Evolutionary conservation across 1,139 yeast species (phyloP), one percentile per base, ranked within the genome.

Genomic region (Kurtzmaniella quercitrusa): DNA sequence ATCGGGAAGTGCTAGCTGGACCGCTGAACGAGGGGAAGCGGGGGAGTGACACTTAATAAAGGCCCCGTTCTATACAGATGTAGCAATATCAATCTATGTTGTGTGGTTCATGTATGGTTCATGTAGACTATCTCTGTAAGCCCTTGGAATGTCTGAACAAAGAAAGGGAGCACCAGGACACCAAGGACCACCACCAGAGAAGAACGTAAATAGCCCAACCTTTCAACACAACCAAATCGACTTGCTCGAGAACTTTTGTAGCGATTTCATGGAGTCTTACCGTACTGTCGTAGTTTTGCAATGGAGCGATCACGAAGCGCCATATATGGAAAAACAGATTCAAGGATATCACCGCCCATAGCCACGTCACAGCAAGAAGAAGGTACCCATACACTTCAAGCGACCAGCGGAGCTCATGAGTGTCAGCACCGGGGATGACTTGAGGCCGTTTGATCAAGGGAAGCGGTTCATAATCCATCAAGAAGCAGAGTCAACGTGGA

Each of bases 1-100:
- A 59, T 81, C 90, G 34, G 98, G 97, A 0, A 72, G 79, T 3
- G 75, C 72, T 0, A 85, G 74, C 42, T 90, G 97, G 97, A 85
- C 85, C 1, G 59, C 64, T 16, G 53, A 73, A 1, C 71, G 98
- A 52, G 96, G 96, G 1, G 98, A 90, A 60, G 79, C 69, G 48
- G 95, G 95, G 3, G 46, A 46, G 23, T 58, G 42, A n/a, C n/a
- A n/a, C n/a, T n/a, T n/a, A n/a, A n/a, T n/a, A n/a, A n/a, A n/a
- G n/a, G n/a, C n/a, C n/a, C n/a, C n/a, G n/a, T n/a, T n/a, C n/a
- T n/a, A n/a, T n/a, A n/a, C n/a, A n/a, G 47, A 14, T 14, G 14
- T 24, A 38, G 27, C n/a, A 27, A 21, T 21, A n/a, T n/a, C n/a
- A n/a, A n/a, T n/a, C n/a, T n/a, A n/a, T n/a, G n/a, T n/a, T n/a